These are phyloP conservation scores for Aureobasidium sp. DNA, from an alignment of 2,329 filamentous ascomycete species.

Conservation along the genomic window DNA sequence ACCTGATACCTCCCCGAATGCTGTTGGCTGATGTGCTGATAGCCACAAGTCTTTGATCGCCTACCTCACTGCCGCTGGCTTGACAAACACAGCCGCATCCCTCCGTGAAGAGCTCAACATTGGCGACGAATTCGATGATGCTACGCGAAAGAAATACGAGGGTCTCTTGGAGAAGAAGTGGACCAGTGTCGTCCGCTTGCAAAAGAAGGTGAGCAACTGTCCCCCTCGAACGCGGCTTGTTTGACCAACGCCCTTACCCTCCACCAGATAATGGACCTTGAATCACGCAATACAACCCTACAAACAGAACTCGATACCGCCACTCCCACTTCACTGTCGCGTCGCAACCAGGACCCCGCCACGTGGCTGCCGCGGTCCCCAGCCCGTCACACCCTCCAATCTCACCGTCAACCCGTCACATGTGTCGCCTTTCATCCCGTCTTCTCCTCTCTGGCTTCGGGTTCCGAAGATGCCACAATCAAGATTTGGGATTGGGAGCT, in stretches of 20 bases:
- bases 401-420: slow-evolving; percentile 71
- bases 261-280: slow-evolving; percentile 80
- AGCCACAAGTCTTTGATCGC: slow-evolving; percentile 92
- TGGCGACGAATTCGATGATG: slow-evolving; percentile 62
- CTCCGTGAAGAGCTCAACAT: slow-evolving; percentile 71
- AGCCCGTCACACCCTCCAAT: slow-evolving; percentile 72
- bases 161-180: slow-evolving; percentile 94
- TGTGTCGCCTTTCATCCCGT: slow-evolving; percentile 88
- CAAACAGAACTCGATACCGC: slow-evolving; percentile 79
- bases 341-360: slow-evolving; percentile 72
- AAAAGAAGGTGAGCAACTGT: slow-evolving; percentile 67
- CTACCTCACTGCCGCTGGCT: slow-evolving; percentile 67
- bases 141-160: slow-evolving; percentile 88
- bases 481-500: slow-evolving; percentile 98
- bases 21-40: slow-evolving; percentile 27
- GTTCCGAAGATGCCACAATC: slow-evolving; percentile 85
- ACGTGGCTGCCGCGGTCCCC: slow-evolving; percentile 82
- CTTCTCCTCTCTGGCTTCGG: slow-evolving; percentile 82
- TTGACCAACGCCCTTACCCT: not conserved
- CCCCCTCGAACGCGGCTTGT: not conserved
- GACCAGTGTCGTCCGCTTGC: slow-evolving; percentile 87
- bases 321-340: slow-evolving; percentile 68
- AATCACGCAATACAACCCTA: slow-evolving; percentile 61
- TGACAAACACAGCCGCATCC: slow-evolving; percentile 59
- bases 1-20: slow-evolving; percentile 13